Conservation (phyloP, 2,329 filamentous ascomycete genomes). For the Dothiorella sarmentorum region DNA sequence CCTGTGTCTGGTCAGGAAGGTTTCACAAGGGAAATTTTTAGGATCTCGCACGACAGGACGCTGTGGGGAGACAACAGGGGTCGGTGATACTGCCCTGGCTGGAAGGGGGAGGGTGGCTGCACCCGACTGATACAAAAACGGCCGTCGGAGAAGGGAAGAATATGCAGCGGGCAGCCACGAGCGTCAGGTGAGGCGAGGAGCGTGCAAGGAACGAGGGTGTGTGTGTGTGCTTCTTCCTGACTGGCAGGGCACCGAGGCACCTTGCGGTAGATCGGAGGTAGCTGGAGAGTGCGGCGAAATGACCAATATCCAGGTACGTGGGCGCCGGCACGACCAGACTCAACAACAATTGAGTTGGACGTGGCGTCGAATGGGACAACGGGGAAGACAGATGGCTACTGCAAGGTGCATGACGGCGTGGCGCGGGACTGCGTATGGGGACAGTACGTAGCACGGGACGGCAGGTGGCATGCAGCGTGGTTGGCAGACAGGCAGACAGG, state of each 20-base stretch:
- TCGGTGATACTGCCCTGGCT: background rate
- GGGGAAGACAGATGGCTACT: background rate
- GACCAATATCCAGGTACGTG: background rate
- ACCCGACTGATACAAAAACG: slow-evolving; percentile 1
- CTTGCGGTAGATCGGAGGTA: too few species aligned
- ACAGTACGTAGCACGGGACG: background rate
- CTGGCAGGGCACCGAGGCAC: too few species aligned
- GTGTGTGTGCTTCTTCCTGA: too few species aligned
- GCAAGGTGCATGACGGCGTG: background rate
- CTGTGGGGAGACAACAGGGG: slow-evolving; percentile 15
- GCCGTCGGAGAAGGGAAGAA: too few species aligned
- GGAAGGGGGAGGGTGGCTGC: background rate
- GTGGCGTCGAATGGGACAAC: background rate
- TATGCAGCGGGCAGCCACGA: too few species aligned
- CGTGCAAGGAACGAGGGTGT: too few species aligned
- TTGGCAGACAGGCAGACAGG: background rate
- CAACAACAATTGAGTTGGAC: background rate
- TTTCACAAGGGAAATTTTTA: slow-evolving; percentile 15
- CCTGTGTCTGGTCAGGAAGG: background rate
- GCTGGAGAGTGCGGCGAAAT: too few species aligned
- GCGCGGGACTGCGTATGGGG: background rate
- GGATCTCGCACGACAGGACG: slow-evolving; percentile 6
- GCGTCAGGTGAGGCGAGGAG: slow-evolving; percentile 1
- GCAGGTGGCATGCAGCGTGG: background rate
- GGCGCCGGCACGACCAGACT: background rate